A percentile compares a stretch with the other conserved stretches of the same genome.
These are phyloP conservation scores for Monosporascus ibericus DNA, from an alignment of 2,329 filamentous ascomycete species.

Conservation along the genomic window DNA sequence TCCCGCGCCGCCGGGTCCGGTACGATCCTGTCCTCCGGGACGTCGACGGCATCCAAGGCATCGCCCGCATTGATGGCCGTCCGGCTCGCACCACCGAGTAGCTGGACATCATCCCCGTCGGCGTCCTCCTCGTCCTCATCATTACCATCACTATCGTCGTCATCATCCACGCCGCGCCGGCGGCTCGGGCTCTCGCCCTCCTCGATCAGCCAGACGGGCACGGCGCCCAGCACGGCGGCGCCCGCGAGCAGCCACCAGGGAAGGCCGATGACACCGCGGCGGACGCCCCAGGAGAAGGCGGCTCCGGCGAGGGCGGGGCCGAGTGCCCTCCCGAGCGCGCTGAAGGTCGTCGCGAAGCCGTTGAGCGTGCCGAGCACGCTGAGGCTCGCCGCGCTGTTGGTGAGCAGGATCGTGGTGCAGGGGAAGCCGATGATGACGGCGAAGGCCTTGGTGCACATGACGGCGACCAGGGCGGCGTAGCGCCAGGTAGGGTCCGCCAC, in stretches of 20 bases:
- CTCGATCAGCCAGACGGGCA: conserved; percentile 69
- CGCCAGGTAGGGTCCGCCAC: conserved; percentile 42
- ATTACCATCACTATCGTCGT: conserved; percentile 29
- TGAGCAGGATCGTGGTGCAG: conserved; percentile 82
- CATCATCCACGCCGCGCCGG: conserved; percentile 14
- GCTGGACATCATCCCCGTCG: conserved; percentile 9
- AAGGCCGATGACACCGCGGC: conserved; percentile 67
- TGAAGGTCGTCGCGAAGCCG: conserved; percentile 79
- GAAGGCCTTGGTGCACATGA: conserved; percentile 71
- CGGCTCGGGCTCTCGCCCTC: conserved; percentile 63
- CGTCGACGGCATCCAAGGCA: not conserved
- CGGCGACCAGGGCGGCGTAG: conserved; percentile 53
- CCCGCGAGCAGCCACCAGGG: conserved; percentile 75
- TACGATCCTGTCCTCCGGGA: conserved; percentile 1
- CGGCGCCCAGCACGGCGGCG: conserved; percentile 57
- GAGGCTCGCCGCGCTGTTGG: conserved; percentile 74
- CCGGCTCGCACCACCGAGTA: not conserved
- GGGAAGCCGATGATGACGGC: conserved; percentile 82
- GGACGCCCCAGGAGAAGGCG: conserved; percentile 70
- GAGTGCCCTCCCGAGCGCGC: conserved; percentile 69
- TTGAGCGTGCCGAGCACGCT: conserved; percentile 81
- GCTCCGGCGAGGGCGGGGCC: conserved; percentile 71
- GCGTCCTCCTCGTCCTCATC: conserved; percentile 25
- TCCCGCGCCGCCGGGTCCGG: not conserved
- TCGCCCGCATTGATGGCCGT: conserved; percentile 5